These are phyloP conservation scores for Tylopilus sp. DNA, from an alignment of 768 basidiomycete species.

Conservation along the genomic window DNA sequence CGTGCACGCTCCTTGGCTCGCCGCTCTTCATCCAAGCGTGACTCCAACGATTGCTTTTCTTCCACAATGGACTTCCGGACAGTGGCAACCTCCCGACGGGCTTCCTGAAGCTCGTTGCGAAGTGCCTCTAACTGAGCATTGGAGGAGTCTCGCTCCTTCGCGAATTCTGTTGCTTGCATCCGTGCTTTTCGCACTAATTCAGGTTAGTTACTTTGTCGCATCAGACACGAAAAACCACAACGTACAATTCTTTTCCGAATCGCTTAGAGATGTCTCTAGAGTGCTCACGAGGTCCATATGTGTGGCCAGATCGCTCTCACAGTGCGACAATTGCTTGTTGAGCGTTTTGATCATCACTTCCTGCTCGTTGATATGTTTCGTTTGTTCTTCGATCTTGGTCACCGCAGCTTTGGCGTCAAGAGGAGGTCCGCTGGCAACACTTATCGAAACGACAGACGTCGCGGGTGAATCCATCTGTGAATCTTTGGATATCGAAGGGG, in stretches of 20 bases:
- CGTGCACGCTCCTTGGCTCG: slow-evolving; percentile 85
- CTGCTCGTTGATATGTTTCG: slow-evolving; percentile 77
- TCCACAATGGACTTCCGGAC: slow-evolving; percentile 80
- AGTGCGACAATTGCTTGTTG: slow-evolving; percentile 91
- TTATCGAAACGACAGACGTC: slow-evolving; percentile 52
- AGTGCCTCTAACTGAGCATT: slow-evolving; percentile 62
- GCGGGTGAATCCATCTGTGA: slow-evolving; percentile 66
- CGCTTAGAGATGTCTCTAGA: slow-evolving; percentile 81
- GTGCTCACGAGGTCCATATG: slow-evolving; percentile 88
- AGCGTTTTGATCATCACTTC: slow-evolving; percentile 91
- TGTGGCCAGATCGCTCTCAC: slow-evolving; percentile 85
- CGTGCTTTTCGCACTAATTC: slow-evolving; percentile 83
- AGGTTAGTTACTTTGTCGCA: slow-evolving; percentile 4
- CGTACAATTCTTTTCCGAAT: slow-evolving; percentile 91
- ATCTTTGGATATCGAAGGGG: slow-evolving; percentile 63
- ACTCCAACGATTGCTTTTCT: slow-evolving; percentile 85
- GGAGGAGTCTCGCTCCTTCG: slow-evolving; percentile 78
- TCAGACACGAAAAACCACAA: slow-evolving; percentile 19
- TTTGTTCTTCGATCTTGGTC: slow-evolving; percentile 66
- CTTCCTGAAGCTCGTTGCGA: slow-evolving; percentile 69
- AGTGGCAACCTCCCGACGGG: slow-evolving; percentile 74
- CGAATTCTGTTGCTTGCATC: slow-evolving; percentile 88
- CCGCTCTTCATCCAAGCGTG: slow-evolving; percentile 81
- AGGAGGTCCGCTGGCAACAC: slow-evolving; percentile 32
- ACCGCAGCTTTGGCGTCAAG: slow-evolving; percentile 52